Percentiles rank a stretch among this genome's conserved stretches.
Conservation (phyloP, 306 rosid genomes). For the Luffa acutangula region DNA sequence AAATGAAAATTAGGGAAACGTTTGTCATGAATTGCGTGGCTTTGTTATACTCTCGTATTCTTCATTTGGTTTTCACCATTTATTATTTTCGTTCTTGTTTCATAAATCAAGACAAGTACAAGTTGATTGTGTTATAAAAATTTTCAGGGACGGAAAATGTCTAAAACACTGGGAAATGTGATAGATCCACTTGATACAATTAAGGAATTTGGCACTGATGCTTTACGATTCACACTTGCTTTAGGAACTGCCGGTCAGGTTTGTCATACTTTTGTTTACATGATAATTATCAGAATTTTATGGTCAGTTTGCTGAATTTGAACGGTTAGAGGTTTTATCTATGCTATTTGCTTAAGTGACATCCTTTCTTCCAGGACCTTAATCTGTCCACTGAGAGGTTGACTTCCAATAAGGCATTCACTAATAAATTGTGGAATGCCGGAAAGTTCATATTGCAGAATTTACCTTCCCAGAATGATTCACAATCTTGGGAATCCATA, state of each 20-base stretch:
- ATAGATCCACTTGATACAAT: conserved; percentile 83
- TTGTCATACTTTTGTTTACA: conserved; percentile 11
- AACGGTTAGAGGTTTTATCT: neutral
- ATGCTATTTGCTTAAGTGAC: neutral
- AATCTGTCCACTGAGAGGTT: conserved; percentile 81
- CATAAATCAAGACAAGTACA: neutral
- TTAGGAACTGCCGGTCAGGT: conserved; percentile 99
- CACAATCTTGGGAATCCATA: conserved; percentile 52
- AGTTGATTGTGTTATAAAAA: neutral
- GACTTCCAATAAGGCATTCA: conserved; percentile 86
- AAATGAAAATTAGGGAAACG: neutral
- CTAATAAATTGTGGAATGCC: conserved; percentile 96
- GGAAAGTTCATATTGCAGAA: conserved; percentile 86
- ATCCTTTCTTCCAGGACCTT: conserved; percentile 56
- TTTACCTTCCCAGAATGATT: conserved; percentile 54
- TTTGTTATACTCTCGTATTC: neutral
- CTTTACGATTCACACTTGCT: conserved; percentile 84
- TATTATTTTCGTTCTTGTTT: neutral
- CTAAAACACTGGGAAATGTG: conserved; percentile 87
- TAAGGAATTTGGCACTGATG: conserved; percentile 90
- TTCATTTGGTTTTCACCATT: neutral
- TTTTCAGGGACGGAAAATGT: conserved; percentile 92
- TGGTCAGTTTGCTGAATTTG: neutral
- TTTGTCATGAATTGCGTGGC: neutral
- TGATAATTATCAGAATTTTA: neutral